Base-by-base conservation (phyloP, 2,329 filamentous ascomycete species). In the Bipolaris zeicola region DNA sequence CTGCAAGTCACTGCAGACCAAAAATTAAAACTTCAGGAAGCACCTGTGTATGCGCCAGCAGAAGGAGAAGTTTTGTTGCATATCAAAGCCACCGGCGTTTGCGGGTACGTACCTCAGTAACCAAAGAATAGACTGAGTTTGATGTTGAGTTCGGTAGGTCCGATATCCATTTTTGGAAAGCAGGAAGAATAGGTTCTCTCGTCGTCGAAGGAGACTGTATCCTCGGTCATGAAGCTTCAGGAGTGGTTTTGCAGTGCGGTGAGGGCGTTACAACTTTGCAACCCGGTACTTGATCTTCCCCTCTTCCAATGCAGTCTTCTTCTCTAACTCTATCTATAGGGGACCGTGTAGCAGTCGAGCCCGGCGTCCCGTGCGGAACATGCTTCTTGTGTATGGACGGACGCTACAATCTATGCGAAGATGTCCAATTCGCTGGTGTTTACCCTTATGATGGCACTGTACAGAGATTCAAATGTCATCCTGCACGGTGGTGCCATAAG, bases 121-220 rank as follows among this genome's bases (percentile, higher is more conserved):
- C 6, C 4, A 2, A 22, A 2, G 4, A n/a, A 6, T 1, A 5
- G 1, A 2, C 5, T 13, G 7, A 36, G 34, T 16, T 41, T 63
- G 22, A 68, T 4, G 7, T 13, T 2, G 11, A 7, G 6, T 14
- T 1, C 4, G 7, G 7, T 56, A 85, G 83, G 38, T 89, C 86
- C 0, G 87, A 89, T 64, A 82, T 89, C 61, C 87, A 90, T 69
- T 87, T 89, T 63, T 89, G 87, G 87, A 86, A 86, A 64, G 77
- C 80, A 0, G 87, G 87, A 22, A 76, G 81, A 11, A 89, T 90
- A 65, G 87, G 88, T 2, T 80, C 82, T 1, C 78, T 89, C 1
- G 80, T 85, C 1, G 82, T 90, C 11, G 81, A 86, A 55, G 83
- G 83, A 18, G 85, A 88, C 62, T 87, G 85, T 64, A 87, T 88